Percentiles rank a stretch among this genome's conserved stretches.
Conservation (phyloP, 2,329 filamentous ascomycete genomes). For the Apiospora rasikravindrae region DNA sequence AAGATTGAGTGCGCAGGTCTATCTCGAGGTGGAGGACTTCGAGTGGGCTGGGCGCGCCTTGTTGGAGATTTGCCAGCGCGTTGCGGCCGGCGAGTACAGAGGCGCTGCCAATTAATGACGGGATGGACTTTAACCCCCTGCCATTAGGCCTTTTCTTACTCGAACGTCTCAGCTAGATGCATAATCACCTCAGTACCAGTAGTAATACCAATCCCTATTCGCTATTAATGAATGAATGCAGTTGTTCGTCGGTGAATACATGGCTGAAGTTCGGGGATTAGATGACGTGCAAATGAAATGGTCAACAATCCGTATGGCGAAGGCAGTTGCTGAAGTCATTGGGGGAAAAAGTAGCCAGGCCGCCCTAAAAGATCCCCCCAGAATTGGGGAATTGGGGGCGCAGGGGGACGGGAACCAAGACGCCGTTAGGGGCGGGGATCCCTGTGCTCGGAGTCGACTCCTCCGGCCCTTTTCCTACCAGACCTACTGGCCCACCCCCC, state of each 20-base stretch:
- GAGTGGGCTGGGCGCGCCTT: constrained; percentile 68
- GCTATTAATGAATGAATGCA: neutral
- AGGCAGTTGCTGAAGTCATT: neutral
- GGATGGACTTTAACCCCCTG: neutral
- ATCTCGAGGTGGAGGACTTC: constrained; percentile 81
- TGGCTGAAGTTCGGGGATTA: neutral
- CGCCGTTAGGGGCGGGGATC: neutral
- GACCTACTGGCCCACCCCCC: neutral
- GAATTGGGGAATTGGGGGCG: neutral
- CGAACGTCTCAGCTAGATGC: neutral
- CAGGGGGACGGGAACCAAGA: constrained; percentile 1
- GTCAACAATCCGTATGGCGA: neutral
- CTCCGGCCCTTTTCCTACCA: neutral
- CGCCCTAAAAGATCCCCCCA: neutral
- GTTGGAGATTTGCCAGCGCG: constrained; percentile 51
- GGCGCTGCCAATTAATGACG: neutral
- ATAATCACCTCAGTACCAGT: neutral
- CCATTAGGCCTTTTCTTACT: neutral
- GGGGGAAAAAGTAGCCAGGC: neutral
- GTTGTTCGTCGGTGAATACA: neutral
- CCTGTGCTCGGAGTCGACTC: constrained; percentile 4
- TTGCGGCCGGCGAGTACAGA: constrained; percentile 39
- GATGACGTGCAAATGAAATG: neutral
- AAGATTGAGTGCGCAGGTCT: constrained; percentile 81
- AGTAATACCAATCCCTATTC: neutral